These are phyloP conservation scores for Umbelopsis sp. DNA, from an alignment of 192 early-diverging fungal genomes.

Conservation along the genomic window DNA sequence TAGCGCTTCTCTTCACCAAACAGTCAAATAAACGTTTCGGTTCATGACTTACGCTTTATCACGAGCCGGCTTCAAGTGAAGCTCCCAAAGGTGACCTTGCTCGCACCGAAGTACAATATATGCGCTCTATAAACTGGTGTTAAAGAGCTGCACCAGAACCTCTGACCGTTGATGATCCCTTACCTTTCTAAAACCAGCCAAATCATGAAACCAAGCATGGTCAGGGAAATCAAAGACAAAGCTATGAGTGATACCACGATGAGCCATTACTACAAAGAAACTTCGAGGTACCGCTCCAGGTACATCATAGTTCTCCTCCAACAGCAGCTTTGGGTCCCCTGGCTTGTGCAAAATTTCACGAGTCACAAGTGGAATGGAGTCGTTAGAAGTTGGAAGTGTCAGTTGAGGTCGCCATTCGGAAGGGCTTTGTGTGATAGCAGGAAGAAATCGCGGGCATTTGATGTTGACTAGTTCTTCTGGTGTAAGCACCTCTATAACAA, in stretches of 20 bases:
- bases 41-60: slow-evolving; percentile 62
- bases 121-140: slow-evolving; percentile 43
- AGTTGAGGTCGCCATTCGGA: slow-evolving; percentile 19
- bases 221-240: slow-evolving; percentile 70
- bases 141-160: neutral
- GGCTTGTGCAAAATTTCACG: slow-evolving; percentile 44
- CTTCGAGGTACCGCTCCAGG: slow-evolving; percentile 50
- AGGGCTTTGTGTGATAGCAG: slow-evolving; percentile 4
- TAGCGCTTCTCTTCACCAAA: slow-evolving; percentile 46
- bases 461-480: neutral
- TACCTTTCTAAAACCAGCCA: slow-evolving; percentile 68
- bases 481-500: neutral
- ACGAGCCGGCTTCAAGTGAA: slow-evolving; percentile 69
- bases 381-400: neutral
- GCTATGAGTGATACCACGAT: slow-evolving; percentile 49
- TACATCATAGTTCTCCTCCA: slow-evolving; percentile 49
- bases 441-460: slow-evolving; percentile 20
- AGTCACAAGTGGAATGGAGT: slow-evolving; percentile 41
- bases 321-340: slow-evolving; percentile 42
- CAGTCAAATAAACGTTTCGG: slow-evolving; percentile 60
- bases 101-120: slow-evolving; percentile 55
- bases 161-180: neutral
- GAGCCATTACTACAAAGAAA: slow-evolving; percentile 63
- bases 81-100: slow-evolving; percentile 57
- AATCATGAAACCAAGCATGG: slow-evolving; percentile 63